These are phyloP conservation scores for Stephanocyclus meneghinianus DNA, from an alignment of 352 stramenopile genomes.

Conservation along the genomic window DNA sequence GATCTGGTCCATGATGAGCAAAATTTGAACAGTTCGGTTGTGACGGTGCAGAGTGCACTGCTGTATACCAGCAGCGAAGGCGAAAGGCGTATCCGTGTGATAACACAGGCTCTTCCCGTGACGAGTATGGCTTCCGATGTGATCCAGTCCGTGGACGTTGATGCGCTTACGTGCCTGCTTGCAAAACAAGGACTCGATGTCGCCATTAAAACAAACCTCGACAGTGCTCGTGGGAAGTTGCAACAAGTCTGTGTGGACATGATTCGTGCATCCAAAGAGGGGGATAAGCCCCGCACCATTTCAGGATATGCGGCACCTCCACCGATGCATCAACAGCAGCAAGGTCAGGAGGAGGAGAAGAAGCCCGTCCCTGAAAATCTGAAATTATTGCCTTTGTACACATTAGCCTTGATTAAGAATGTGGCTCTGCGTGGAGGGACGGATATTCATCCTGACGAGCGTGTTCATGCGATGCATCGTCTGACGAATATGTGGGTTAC, in stretches of 20 bases:
- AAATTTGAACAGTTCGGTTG: conserved; percentile 89
- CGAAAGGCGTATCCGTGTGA: conserved; percentile 96
- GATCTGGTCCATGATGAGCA: conserved; percentile 96
- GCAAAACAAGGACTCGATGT: conserved; percentile 93
- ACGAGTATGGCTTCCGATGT: conserved; percentile 84
- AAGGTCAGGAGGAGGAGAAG: conserved; percentile 37
- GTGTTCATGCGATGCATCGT: conserved; percentile 89
- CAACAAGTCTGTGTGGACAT: conserved; percentile 90
- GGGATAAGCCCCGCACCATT: conserved; percentile 68
- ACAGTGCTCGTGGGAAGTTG: conserved; percentile 90
- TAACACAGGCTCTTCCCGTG: conserved; percentile 94
- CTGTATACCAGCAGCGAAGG: conserved; percentile 97
- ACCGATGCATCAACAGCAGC: conserved; percentile 19
- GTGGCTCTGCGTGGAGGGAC: conserved; percentile 93
- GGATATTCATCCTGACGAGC: conserved; percentile 95
- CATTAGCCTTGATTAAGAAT: conserved; percentile 98
- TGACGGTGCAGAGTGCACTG: conserved; percentile 94
- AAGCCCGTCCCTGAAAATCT: conserved; percentile 86
- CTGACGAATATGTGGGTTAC: conserved; percentile 92
- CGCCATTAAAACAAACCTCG: conserved; percentile 91
- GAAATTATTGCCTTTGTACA: conserved; percentile 94
- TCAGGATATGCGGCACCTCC: conserved; percentile 69
- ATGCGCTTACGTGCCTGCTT: conserved; percentile 92
- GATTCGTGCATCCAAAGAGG: conserved; percentile 87
- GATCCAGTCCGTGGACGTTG: conserved; percentile 90